Evolutionary conservation across 2,329 filamentous ascomycete genomes (phyloP).

Genomic region (Torrubiellomyces zombiae): DNA sequence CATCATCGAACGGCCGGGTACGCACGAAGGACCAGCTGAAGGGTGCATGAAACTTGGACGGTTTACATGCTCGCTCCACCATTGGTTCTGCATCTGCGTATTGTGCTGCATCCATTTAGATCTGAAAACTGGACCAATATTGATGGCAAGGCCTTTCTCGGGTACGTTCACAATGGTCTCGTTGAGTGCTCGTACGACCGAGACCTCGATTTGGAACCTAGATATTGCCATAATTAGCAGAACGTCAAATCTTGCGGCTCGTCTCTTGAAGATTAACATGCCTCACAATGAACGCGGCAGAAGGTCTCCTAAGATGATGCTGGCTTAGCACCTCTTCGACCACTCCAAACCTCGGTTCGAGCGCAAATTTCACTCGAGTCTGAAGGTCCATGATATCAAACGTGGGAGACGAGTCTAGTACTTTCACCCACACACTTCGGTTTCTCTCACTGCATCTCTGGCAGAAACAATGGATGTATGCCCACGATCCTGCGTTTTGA

Average conservation of each 20-base stretch:
- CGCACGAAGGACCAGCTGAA: too few relatives aligned
- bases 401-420: slow-evolving; percentile 4
- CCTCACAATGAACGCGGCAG: slow-evolving; percentile 14
- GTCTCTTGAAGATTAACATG: slow-evolving; percentile 5
- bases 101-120: slow-evolving; percentile 15
- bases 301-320: too few relatives aligned
- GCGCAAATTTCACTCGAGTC: slow-evolving; percentile 13
- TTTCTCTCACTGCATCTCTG: slow-evolving; percentile 13
- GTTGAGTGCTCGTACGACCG: slow-evolving; percentile 11
- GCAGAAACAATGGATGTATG: too few relatives aligned
- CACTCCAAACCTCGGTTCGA: slow-evolving; percentile 12
- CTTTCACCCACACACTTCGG: slow-evolving; percentile 13
- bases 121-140: slow-evolving; percentile 11
- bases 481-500: too few relatives aligned
- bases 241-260: neutral
- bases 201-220: slow-evolving; percentile 13
- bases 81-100: neutral
- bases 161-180: slow-evolving; percentile 8
- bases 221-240: neutral
- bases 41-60: too few relatives aligned
- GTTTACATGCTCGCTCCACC: too few relatives aligned
- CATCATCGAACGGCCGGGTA: too few relatives aligned
- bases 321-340: slow-evolving; percentile 16
- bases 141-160: slow-evolving; percentile 11
- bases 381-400: slow-evolving; percentile 8